These are phyloP conservation scores for Zygnema cylindricum DNA, from an alignment of 139 green algal species.

Conservation along the genomic window DNA sequence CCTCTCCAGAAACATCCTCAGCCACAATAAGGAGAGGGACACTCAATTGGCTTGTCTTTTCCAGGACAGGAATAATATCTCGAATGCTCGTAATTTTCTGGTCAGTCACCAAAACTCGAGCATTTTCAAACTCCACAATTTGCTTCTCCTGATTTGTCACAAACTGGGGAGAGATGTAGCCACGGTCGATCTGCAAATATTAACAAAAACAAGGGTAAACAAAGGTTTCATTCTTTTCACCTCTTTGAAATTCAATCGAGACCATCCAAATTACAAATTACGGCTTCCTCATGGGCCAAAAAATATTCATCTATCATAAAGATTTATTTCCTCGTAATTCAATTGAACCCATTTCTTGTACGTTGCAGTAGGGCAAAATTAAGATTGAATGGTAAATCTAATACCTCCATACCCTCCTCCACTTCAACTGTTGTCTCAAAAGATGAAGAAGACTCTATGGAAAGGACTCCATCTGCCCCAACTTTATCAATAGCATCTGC, in stretches of 20 bases:
- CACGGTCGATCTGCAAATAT: constrained; percentile 84
- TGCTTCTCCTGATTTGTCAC: constrained; percentile 91
- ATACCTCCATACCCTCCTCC: constrained; percentile 86
- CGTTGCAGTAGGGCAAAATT: too few species aligned
- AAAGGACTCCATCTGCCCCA: constrained; percentile 89
- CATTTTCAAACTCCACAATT: constrained; percentile 92
- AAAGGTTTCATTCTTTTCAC: constrained; percentile 69
- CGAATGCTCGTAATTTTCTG: constrained; percentile 86
- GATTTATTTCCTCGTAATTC: too few species aligned
- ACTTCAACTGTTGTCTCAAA: constrained; percentile 89
- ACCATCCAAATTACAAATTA: too few species aligned
- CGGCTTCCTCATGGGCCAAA: too few species aligned
- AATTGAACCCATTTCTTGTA: too few species aligned
- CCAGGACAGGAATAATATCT: constrained; percentile 81
- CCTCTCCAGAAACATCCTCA: constrained; percentile 94
- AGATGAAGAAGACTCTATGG: constrained; percentile 83
- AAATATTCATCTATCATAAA: too few species aligned
- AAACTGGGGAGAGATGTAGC: constrained; percentile 97
- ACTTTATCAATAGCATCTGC: constrained; percentile 88
- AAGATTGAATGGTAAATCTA: too few species aligned
- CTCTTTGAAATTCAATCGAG: too few species aligned
- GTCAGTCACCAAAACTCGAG: constrained; percentile 92
- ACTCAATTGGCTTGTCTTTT: constrained; percentile 69
- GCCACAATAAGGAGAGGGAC: constrained; percentile 86
- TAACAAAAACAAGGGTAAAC: neutral